These are phyloP conservation scores for Saccharomyces hybrid DNA, from an alignment of 1,139 yeast genomes.

Conservation along the genomic window DNA sequence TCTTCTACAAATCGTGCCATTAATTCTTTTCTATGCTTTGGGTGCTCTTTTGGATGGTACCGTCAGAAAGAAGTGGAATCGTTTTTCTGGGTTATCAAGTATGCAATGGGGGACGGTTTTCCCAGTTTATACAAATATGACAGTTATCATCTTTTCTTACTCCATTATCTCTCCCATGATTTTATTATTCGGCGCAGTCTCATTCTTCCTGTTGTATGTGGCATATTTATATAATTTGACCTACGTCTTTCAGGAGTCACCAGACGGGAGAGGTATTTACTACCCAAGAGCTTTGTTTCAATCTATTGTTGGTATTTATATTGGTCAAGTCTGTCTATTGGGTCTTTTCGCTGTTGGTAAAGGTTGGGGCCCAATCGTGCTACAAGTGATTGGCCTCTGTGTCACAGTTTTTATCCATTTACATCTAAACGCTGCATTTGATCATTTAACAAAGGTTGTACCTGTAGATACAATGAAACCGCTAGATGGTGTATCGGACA, in stretches of 20 bases:
- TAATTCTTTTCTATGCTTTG: slow-evolving; percentile 61
- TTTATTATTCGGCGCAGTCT: slow-evolving; percentile 59
- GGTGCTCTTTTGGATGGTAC: slow-evolving; percentile 69
- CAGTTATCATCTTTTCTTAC: slow-evolving; percentile 72
- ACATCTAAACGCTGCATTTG: slow-evolving; percentile 55
- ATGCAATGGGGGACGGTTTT: slow-evolving; percentile 84
- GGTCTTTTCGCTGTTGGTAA: slow-evolving; percentile 86
- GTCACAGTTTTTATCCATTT: slow-evolving; percentile 62
- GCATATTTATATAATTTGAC: slow-evolving; percentile 76
- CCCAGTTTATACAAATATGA: slow-evolving; percentile 78
- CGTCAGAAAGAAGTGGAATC: slow-evolving; percentile 77
- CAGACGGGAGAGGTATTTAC: slow-evolving; percentile 76
- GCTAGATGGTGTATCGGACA: slow-evolving; percentile 57
- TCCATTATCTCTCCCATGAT: slow-evolving; percentile 76
- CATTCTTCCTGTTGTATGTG: slow-evolving; percentile 64
- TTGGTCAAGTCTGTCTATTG: slow-evolving; percentile 77
- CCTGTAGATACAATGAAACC: slow-evolving; percentile 62
- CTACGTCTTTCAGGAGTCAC: slow-evolving; percentile 56
- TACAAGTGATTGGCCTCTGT: slow-evolving; percentile 59
- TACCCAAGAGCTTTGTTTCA: slow-evolving; percentile 87
- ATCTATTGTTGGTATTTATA: slow-evolving; percentile 77
- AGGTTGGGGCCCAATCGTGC: slow-evolving; percentile 91
- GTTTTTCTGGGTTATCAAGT: slow-evolving; percentile 56
- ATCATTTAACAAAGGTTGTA: slow-evolving; percentile 47
- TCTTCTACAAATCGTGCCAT: slow-evolving; percentile 66